Evolutionary conservation across 2,329 filamentous ascomycete genomes (phyloP).

Genomic region (Cladosporium oxysporum): DNA sequence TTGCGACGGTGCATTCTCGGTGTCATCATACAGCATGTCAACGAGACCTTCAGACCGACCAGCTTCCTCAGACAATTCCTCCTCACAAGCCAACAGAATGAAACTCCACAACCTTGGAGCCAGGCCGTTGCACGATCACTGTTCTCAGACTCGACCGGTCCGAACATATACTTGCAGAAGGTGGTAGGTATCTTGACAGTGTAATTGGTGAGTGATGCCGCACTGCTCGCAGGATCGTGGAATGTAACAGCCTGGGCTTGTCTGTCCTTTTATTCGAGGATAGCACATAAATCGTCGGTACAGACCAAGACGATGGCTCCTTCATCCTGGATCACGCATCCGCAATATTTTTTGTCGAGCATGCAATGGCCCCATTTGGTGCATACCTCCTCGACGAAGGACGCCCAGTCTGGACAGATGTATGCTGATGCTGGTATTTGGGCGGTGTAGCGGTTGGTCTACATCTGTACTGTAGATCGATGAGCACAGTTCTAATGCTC

Average conservation of each 20-base stretch:
- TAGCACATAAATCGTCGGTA: conserved; percentile 2
- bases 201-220: background rate
- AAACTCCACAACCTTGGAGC: background rate
- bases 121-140: background rate
- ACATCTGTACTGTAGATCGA: background rate
- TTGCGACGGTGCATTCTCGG: background rate
- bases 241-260: background rate
- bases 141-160: background rate
- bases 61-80: conserved; percentile 1
- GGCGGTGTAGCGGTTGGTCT: conserved; percentile 1
- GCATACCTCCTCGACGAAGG: background rate
- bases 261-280: background rate
- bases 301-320: background rate
- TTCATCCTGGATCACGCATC: conserved; percentile 7
- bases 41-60: background rate
- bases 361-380: background rate
- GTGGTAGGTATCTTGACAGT: background rate
- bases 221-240: background rate
- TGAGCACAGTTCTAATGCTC: background rate
- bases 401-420: background rate
- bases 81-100: background rate
- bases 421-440: background rate
- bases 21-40: background rate
- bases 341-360: background rate
- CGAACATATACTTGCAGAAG: background rate